Conservation (phyloP, 768 basidiomycete genomes). For the Termitomyces sp. region DNA sequence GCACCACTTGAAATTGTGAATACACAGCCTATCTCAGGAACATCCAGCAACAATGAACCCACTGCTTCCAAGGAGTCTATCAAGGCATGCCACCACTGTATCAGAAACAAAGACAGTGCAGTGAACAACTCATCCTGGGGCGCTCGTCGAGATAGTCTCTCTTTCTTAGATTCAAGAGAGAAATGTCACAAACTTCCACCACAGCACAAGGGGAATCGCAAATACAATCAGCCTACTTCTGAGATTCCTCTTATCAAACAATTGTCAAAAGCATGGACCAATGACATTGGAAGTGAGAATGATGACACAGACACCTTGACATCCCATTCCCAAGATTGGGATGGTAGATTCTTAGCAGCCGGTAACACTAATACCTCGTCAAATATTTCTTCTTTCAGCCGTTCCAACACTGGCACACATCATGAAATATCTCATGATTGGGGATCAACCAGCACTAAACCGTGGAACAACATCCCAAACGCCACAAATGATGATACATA, state of each 20-base stretch:
- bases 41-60: neutral
- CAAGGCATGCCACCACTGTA: neutral
- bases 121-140: neutral
- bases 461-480: too few species aligned
- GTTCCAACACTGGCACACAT: constrained; percentile 5
- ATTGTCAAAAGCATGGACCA: neutral
- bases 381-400: constrained; percentile 4
- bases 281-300: neutral
- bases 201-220: neutral
- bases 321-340: neutral
- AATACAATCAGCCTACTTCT: neutral
- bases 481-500: too few species aligned
- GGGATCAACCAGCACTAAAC: too few species aligned
- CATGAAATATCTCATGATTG: too few species aligned
- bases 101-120: neutral
- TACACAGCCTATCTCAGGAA: too few species aligned
- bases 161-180: too few species aligned
- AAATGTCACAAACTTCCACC: constrained; percentile 4
- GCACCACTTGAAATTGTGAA: too few species aligned
- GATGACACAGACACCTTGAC: constrained; percentile 2
- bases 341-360: neutral
- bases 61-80: neutral
- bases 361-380: neutral
- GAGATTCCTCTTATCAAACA: neutral
- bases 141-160: too few species aligned